phyloP scores from a whole-genome alignment of 2,329 filamentous ascomycete species.

The Thelonectria discophora region DNA sequence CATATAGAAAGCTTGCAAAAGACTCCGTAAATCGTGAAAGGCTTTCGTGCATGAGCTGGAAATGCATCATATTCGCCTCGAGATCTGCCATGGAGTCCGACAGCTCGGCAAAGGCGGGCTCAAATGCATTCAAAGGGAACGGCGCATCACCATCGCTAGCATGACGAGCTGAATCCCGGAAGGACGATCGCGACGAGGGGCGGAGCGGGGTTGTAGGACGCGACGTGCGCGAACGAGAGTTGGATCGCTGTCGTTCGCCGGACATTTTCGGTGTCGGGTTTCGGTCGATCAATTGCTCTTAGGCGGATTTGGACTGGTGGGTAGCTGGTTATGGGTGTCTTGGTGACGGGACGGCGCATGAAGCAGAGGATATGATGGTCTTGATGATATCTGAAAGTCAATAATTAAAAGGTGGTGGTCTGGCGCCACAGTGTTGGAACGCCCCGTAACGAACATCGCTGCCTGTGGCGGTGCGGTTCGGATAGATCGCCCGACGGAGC shows the following conservation, averaged over 20 bases:
- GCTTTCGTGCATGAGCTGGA: slow-evolving; percentile 97
- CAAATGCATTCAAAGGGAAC: slow-evolving; percentile 81
- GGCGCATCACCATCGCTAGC: slow-evolving; percentile 60
- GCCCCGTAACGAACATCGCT: slow-evolving; percentile 9
- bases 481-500: not conserved
- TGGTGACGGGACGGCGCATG: not conserved
- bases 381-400: slow-evolving; percentile 6
- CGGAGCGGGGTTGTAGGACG: slow-evolving; percentile 92
- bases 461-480: slow-evolving; percentile 9
- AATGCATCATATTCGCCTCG: slow-evolving; percentile 96
- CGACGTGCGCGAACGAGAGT: slow-evolving; percentile 71
- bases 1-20: slow-evolving; percentile 94
- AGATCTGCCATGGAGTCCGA: slow-evolving; percentile 94
- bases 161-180: slow-evolving; percentile 77
- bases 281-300: not conserved
- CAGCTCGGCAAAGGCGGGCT: slow-evolving; percentile 91
- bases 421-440: not conserved
- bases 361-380: not conserved
- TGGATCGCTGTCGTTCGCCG: slow-evolving; percentile 54
- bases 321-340: not conserved
- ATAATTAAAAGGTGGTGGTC: slow-evolving; percentile 2
- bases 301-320: not conserved
- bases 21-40: slow-evolving; percentile 93
- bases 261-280: slow-evolving; percentile 34
- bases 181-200: slow-evolving; percentile 86